These are phyloP conservation scores for Bruguiera sexangula DNA, from an alignment of 345 rosid species.

Conservation along the genomic window DNA sequence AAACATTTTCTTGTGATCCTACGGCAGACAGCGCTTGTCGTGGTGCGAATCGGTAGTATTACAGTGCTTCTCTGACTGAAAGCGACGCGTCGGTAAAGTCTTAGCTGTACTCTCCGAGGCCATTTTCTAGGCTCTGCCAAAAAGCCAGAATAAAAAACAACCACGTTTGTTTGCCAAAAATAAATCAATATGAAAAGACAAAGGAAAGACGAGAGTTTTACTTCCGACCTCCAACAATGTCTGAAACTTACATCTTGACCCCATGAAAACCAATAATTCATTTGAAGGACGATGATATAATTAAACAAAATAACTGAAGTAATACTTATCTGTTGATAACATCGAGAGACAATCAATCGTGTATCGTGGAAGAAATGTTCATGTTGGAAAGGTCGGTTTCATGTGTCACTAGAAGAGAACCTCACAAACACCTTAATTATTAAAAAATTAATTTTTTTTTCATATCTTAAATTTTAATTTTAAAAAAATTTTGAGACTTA, in stretches of 20 bases:
- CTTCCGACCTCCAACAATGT: background rate
- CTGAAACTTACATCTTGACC: background rate
- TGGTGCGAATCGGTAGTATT: background rate
- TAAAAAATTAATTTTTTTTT: too few species aligned
- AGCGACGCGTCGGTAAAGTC: conserved; percentile 6
- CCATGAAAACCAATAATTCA: background rate
- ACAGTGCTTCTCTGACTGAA: background rate
- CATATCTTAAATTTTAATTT: too few species aligned
- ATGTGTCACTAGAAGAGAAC: too few species aligned
- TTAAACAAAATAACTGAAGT: background rate
- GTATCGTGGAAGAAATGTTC: too few species aligned
- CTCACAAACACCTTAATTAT: too few species aligned
- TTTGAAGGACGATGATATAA: background rate
- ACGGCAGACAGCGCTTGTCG: background rate
- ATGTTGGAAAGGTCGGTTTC: too few species aligned
- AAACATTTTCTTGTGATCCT: background rate
- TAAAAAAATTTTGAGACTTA: too few species aligned
- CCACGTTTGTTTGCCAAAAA: background rate
- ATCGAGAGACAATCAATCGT: too few species aligned
- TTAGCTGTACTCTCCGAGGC: background rate
- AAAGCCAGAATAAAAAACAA: background rate
- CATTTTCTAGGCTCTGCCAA: background rate
- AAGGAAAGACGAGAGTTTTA: too few species aligned
- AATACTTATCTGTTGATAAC: too few species aligned
- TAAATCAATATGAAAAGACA: background rate